Base-by-base conservation (phyloP, 768 basidiomycete species). In the Psilocybe sp. region DNA sequence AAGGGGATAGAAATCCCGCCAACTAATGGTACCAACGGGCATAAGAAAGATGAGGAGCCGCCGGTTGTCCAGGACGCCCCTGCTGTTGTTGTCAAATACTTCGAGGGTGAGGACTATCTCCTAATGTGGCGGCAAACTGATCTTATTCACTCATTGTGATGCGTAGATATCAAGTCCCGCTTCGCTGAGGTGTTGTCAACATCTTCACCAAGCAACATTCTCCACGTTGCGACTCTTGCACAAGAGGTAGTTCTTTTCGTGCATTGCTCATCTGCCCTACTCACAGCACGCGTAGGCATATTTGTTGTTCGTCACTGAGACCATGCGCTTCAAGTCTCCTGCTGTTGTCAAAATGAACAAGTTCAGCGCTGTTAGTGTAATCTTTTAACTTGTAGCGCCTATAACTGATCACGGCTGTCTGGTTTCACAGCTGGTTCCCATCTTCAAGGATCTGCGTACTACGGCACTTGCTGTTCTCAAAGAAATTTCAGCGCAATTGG, bases 321-420 rank as follows among this genome's bases (percentile, higher is more conserved):
- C 84, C 0, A 58, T 80, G 45, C 81, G 90, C 11, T 92, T 92
- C 75, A 90, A 88, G 63, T 67, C 81, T 7, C 65, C 81, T 3
- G 79, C 85, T 0, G 74, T 87, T 14, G 77, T 85, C 37, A 90
- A 89, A 63, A 73, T 80, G 35, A 78, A 92, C 65, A 91, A 86
- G 63, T 78, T 88, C 40, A 84, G 86, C 39, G 72, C 73, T 53
- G 89, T 91, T 61, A 58, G 83, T 73, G 45, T 19, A 28, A 37
- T 42, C 19, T 4, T 18, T 41, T 16, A 10, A 32, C 38, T 34
- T 28, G 32, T 32, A 51, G 15, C 44, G 8, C 47, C 32, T 40
- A 55, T 18, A 48, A 19, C 32, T 47, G 32, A 61, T 47, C 41
- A 23, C 42, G 49, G 16, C 23, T 28, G 3, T 28, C 4, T 28